Base-by-base conservation (phyloP, 805 yeast species). In the Maudiozyma saulgeensis region DNA sequence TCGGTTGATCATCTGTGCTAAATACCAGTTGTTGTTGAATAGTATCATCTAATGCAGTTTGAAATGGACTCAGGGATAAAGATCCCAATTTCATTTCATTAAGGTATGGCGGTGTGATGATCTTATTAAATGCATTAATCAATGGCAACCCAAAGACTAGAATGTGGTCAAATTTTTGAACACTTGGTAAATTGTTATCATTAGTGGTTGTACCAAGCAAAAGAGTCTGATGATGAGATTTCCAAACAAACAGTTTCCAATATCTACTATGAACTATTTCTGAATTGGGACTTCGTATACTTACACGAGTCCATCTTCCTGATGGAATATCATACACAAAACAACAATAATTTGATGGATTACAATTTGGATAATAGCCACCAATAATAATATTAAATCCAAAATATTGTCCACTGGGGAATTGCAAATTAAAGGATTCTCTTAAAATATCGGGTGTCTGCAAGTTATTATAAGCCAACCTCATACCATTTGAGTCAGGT, bases 231-330 rank as follows among this genome's bases (percentile, higher is more conserved):
- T 84, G 90, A 63, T 85, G 93, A 0, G 90, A 82, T 25, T 75
- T 76, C 95, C 95, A 85, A 1, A 80, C 81, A 63, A 76, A 81
- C 0, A 84, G 79, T 53, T 79, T 81, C 78, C 85, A 79, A 48
- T 81, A 74, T 45, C 83, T 68, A 59, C 82, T 84, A 2, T 77
- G 71, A 31, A 76, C 75, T 31, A 71, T 67, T 41, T 74, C 76
- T 52, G 76, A 80, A 45, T 74, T 72, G 56, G 82, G 69, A 60
- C 74, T 70, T 42, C 73, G 73, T 12, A 76, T 66, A 51, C 78
- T 81, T 25, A 85, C 64, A 49, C 81, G 68, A 0, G 83, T 76
- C 90, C 91, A 84, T 53, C 75, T 76, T 2, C 65, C 67, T 5
- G 65, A 58, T 1, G 64, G 54, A 1, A 65, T 58, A 48, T 64